A percentile compares a stretch with the other conserved stretches of the same genome.
Conservation (phyloP, 768 basidiomycete genomes). For the Phylloporus sp. region DNA sequence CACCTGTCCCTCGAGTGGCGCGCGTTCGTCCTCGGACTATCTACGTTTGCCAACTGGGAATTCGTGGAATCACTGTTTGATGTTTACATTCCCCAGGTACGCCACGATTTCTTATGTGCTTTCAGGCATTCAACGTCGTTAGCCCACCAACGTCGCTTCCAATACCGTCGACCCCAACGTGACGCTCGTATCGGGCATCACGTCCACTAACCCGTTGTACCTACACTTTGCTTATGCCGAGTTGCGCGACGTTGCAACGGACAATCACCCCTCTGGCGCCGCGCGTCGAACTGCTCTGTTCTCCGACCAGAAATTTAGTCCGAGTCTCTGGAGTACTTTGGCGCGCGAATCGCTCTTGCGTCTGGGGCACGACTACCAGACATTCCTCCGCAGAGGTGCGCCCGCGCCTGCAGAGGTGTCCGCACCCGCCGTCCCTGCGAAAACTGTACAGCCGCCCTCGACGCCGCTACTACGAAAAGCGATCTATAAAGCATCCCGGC, state of each 20-base stretch:
- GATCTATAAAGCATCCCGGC: slow-evolving; percentile 36
- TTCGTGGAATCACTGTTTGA: slow-evolving; percentile 58
- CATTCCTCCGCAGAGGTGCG: slow-evolving; percentile 53
- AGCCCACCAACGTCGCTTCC: slow-evolving; percentile 47
- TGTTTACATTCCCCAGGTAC: slow-evolving; percentile 51
- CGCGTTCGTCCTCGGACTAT: slow-evolving; percentile 46
- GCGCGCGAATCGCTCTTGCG: slow-evolving; percentile 53
- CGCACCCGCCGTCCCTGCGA: slow-evolving; percentile 26
- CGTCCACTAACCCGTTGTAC: slow-evolving; percentile 47
- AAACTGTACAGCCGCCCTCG: slow-evolving; percentile 26
- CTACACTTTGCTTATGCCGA: slow-evolving; percentile 66
- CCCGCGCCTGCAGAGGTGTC: slow-evolving; percentile 19
- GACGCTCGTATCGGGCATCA: slow-evolving; percentile 59
- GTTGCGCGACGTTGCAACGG: slow-evolving; percentile 47
- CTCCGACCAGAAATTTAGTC: slow-evolving; percentile 61
- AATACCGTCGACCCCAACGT: slow-evolving; percentile 48
- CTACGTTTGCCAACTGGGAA: slow-evolving; percentile 60
- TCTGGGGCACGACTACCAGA: slow-evolving; percentile 67
- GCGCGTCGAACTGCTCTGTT: slow-evolving; percentile 54
- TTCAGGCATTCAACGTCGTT: background rate
- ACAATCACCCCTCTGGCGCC: slow-evolving; percentile 36
- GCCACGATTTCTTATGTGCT: background rate
- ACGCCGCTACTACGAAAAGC: slow-evolving; percentile 37
- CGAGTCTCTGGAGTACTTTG: slow-evolving; percentile 59
- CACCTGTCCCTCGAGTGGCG: slow-evolving; percentile 43